Conservation (phyloP, 2,329 filamentous ascomycete genomes). For the Scedosporium minutisporum region DNA sequence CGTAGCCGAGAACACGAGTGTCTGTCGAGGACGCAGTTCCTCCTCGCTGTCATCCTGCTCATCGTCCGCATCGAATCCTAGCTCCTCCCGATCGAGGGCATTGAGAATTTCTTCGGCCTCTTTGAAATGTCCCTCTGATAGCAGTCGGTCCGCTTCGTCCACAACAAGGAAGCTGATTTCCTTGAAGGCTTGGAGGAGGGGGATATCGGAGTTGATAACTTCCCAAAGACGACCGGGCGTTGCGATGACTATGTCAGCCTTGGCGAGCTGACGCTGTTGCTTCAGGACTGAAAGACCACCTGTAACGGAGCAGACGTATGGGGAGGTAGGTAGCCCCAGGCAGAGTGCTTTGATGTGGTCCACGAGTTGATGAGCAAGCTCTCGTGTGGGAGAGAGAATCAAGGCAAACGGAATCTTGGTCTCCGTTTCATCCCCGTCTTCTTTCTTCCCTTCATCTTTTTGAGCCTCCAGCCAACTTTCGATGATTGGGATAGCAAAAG, state of each 20-base stretch:
- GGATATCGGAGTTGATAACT: constrained; percentile 67
- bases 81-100: constrained; percentile 59
- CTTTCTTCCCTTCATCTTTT: constrained; percentile 22
- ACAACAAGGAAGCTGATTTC: constrained; percentile 74
- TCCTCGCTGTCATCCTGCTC: constrained; percentile 38
- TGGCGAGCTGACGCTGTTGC: constrained; percentile 73
- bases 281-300: constrained; percentile 92
- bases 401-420: constrained; percentile 54
- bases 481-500: constrained; percentile 87
- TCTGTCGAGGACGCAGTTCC: constrained; percentile 54
- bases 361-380: constrained; percentile 84
- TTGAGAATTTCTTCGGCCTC: constrained; percentile 83
- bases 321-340: constrained; percentile 45
- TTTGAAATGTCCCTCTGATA: constrained; percentile 91
- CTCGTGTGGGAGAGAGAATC: constrained; percentile 82
- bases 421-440: constrained; percentile 14
- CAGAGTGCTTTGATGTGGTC: constrained; percentile 74
- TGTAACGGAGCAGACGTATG: constrained; percentile 78
- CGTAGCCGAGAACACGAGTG: constrained; percentile 91
- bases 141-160: constrained; percentile 85
- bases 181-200: constrained; percentile 61
- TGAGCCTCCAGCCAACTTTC: constrained; percentile 62
- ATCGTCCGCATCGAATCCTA: constrained; percentile 38
- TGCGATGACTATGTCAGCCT: constrained; percentile 85
- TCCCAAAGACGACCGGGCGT: constrained; percentile 94